Evolutionary conservation across 257 asterid species (phyloP).

Genomic region (Euphrasia confusa): DNA sequence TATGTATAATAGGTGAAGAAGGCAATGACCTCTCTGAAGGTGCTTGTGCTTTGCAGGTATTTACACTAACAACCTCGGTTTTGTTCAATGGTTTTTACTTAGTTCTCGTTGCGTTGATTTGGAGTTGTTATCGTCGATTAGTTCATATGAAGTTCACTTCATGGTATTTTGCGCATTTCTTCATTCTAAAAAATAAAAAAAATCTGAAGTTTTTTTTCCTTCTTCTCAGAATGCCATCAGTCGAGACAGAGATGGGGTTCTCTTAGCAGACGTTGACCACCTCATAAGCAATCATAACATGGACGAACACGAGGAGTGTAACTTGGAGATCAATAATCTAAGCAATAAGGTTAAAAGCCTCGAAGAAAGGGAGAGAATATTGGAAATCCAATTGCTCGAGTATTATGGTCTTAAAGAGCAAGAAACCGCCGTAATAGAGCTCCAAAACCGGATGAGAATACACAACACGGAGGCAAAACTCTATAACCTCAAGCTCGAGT

Average conservation of each 20-base stretch:
- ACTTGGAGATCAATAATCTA: slow-evolving; percentile 50
- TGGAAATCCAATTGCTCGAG: slow-evolving; percentile 74
- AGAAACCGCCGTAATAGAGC: slow-evolving; percentile 69
- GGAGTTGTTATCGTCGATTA: no score
- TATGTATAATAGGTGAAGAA: slow-evolving; percentile 28
- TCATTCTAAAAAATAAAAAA: neutral
- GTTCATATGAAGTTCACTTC: no score
- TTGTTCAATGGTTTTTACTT: neutral
- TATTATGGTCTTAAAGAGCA: slow-evolving; percentile 89
- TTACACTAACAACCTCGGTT: neutral
- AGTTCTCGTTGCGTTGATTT: no score
- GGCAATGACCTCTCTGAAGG: no score
- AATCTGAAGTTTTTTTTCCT: neutral
- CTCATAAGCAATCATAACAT: slow-evolving; percentile 37
- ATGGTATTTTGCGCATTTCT: neutral
- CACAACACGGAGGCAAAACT: slow-evolving; percentile 67
- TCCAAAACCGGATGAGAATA: slow-evolving; percentile 59
- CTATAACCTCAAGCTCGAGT: slow-evolving; percentile 59
- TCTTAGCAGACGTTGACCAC: slow-evolving; percentile 52
- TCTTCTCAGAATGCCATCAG: slow-evolving; percentile 20
- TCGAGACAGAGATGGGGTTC: slow-evolving; percentile 38
- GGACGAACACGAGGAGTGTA: slow-evolving; percentile 32
- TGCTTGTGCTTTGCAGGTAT: slow-evolving; percentile 35
- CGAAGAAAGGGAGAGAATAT: slow-evolving; percentile 59
- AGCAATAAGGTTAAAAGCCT: slow-evolving; percentile 49